Percentiles rank a stretch among this genome's conserved stretches.
phyloP scores from a whole-genome alignment of 768 basidiomycete species.

The Boletus huronensis region DNA sequence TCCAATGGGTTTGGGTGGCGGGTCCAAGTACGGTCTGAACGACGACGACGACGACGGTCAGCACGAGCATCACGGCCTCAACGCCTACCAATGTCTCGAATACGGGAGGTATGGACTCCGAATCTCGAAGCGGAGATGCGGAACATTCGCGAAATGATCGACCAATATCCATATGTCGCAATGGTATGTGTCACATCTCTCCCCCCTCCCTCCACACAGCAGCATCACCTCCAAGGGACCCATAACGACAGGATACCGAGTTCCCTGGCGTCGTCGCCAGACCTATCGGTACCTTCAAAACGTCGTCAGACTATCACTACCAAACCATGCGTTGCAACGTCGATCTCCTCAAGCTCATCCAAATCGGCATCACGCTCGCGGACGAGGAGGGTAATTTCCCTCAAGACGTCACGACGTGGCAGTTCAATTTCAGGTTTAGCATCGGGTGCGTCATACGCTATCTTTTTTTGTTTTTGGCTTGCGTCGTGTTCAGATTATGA shows the following conservation, averaged over 20 bases:
- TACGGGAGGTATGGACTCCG: slow-evolving; percentile 93
- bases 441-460: slow-evolving; percentile 56
- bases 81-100: slow-evolving; percentile 63
- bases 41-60: slow-evolving; percentile 20
- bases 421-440: slow-evolving; percentile 97
- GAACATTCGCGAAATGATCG: slow-evolving; percentile 80
- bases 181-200: slow-evolving; percentile 60
- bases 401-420: slow-evolving; percentile 92
- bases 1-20: slow-evolving; percentile 11
- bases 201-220: not conserved
- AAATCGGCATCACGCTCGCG: slow-evolving; percentile 91
- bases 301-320: slow-evolving; percentile 97
- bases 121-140: slow-evolving; percentile 94
- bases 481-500: not conserved
- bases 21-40: slow-evolving; percentile 5
- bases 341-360: slow-evolving; percentile 95
- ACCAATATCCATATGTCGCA: slow-evolving; percentile 89
- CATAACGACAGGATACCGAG: slow-evolving; percentile 79
- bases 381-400: slow-evolving; percentile 93
- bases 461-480: not conserved
- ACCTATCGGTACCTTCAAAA: slow-evolving; percentile 94
- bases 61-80: not conserved
- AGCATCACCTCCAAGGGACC: not conserved
- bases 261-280: slow-evolving; percentile 98
- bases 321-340: slow-evolving; percentile 99